A percentile compares a stretch with the other conserved stretches of the same genome.
Evolutionary conservation across 2,329 filamentous ascomycete species (phyloP).

Genomic region (Penicillium sclerotigenum): DNA sequence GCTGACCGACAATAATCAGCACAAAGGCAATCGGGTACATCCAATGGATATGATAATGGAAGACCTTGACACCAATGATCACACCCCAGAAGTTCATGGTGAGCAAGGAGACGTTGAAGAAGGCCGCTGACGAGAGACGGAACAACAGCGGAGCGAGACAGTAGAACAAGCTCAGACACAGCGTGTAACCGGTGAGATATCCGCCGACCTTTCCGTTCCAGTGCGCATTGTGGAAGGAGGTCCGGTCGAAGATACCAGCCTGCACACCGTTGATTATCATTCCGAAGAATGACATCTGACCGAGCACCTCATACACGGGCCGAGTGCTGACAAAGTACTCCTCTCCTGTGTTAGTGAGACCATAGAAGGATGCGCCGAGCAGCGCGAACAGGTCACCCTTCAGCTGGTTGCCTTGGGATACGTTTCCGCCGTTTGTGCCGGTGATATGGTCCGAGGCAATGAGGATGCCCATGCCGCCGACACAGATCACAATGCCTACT

Average conservation of each 20-base stretch:
- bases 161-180: conserved; percentile 83
- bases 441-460: conserved; percentile 85
- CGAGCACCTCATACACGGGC: conserved; percentile 88
- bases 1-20: conserved; percentile 78
- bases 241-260: conserved; percentile 85
- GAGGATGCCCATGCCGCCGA: conserved; percentile 84
- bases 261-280: conserved; percentile 89
- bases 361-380: conserved; percentile 85
- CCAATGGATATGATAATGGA: conserved; percentile 75
- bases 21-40: conserved; percentile 96
- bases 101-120: conserved; percentile 92
- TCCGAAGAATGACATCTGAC: conserved; percentile 84
- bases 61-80: conserved; percentile 84
- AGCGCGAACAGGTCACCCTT: conserved; percentile 94
- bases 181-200: conserved; percentile 85
- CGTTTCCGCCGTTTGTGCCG: conserved; percentile 64
- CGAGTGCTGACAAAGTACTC: conserved; percentile 88
- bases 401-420: conserved; percentile 60
- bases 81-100: conserved; percentile 98
- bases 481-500: conserved; percentile 81
- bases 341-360: conserved; percentile 84
- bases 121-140: conserved; percentile 84
- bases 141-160: conserved; percentile 80
- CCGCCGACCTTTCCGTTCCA: conserved; percentile 69
- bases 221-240: conserved; percentile 61